Evolutionary conservation across 1,284 basidiomycete species (phyloP).

Genomic region (Golubevia sp.): DNA sequence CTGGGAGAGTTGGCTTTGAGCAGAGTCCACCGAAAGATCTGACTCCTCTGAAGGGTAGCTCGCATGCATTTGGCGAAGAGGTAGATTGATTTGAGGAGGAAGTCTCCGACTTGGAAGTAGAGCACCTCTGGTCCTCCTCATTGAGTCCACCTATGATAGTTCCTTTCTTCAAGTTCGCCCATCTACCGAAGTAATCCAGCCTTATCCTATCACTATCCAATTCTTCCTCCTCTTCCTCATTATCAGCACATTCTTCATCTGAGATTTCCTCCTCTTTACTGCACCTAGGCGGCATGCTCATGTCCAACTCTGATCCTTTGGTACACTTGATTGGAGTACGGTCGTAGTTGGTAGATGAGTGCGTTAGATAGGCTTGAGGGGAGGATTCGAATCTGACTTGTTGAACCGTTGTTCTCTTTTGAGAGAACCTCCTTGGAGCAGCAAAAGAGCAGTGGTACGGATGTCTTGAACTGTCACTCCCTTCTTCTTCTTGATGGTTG

Average conservation of each 20-base stretch:
- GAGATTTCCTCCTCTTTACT: neutral
- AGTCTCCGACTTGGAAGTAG: neutral
- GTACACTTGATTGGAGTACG: neutral
- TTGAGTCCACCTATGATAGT: neutral
- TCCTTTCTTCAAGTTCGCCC: neutral
- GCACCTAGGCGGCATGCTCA: neutral
- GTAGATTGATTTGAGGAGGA: neutral
- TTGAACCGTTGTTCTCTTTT: no score
- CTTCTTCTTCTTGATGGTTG: neutral
- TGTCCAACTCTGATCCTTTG: neutral
- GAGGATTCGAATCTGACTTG: neutral
- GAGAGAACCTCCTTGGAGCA: no score
- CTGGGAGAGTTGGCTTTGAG: neutral
- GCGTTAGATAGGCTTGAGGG: neutral
- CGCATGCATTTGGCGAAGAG: neutral
- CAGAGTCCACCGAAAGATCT: neutral
- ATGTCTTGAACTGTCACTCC: neutral
- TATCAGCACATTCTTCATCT: neutral
- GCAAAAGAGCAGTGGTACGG: neutral
- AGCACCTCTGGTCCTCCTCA: neutral
- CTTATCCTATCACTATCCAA: neutral
- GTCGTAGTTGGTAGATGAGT: neutral
- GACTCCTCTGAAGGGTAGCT: neutral
- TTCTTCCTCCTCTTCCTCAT: neutral
- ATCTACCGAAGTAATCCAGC: neutral